Evolutionary conservation across 1,284 basidiomycete species (phyloP).

Genomic region (Leccinum fallax): DNA sequence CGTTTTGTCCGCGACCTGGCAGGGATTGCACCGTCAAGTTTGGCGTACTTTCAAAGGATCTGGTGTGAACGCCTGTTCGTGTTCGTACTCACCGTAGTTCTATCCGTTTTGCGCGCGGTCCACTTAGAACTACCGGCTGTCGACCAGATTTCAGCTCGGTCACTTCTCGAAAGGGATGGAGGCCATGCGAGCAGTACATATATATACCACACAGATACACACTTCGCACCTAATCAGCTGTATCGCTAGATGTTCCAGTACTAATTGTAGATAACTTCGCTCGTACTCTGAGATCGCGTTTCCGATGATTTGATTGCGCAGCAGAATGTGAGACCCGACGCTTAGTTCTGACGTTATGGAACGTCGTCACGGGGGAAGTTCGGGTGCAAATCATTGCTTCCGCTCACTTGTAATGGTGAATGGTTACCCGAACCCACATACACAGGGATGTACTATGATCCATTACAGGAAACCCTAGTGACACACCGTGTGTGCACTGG

Average conservation of each 20-base stretch:
- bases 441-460: not conserved
- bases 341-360: not conserved
- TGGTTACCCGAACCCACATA: not conserved
- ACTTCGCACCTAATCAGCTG: not conserved
- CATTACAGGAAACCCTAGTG: not conserved
- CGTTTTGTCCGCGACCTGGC: not conserved
- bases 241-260: not conserved
- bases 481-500: not conserved
- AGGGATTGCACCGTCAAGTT: not conserved
- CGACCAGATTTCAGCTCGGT: not conserved
- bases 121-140: not conserved
- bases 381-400: not conserved
- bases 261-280: not conserved
- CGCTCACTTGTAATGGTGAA: not conserved
- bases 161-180: not conserved
- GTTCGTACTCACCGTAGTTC: not conserved
- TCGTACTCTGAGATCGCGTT: not conserved
- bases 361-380: not conserved
- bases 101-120: not conserved
- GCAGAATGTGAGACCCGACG: too few relatives aligned
- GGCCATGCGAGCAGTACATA: not conserved
- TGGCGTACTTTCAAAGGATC: not conserved
- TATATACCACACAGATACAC: not conserved
- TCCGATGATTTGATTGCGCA: not conserved
- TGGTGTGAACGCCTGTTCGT: not conserved